Conservation (phyloP, 2,329 filamentous ascomycete species). For the Exserohilum rostratum region DNA sequence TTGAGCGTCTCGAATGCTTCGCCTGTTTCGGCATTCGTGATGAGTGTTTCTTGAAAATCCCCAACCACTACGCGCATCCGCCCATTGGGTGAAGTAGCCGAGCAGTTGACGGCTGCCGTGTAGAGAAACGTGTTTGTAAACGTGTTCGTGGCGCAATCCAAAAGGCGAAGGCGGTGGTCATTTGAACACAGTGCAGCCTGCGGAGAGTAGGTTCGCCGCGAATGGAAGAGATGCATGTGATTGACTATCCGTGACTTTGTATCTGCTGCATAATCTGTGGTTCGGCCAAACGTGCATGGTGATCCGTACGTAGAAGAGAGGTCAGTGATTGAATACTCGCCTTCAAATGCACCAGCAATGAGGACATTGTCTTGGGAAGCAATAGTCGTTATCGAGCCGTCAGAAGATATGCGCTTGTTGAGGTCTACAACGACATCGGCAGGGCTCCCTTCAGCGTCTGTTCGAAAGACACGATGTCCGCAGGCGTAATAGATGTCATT, state of each 20-base stretch:
- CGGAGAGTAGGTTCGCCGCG: conserved; percentile 55
- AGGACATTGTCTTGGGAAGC: conserved; percentile 57
- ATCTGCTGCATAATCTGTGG: conserved; percentile 56
- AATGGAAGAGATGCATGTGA: conserved; percentile 60
- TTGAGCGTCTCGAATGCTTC: conserved; percentile 62
- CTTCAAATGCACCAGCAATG: conserved; percentile 62
- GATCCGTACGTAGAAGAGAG: conserved; percentile 46
- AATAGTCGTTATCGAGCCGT: conserved; percentile 60
- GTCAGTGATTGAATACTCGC: conserved; percentile 61
- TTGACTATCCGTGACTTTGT: conserved; percentile 63
- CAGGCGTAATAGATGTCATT: conserved; percentile 63
- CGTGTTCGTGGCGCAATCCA: conserved; percentile 63
- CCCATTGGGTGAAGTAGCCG: conserved; percentile 72
- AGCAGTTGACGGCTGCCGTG: conserved; percentile 71
- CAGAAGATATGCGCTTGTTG: conserved; percentile 45
- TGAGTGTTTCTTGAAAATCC: conserved; percentile 68
- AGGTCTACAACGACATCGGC: conserved; percentile 57
- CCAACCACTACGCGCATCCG: conserved; percentile 76
- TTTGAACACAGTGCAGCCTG: conserved; percentile 64
- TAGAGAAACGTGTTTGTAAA: conserved; percentile 64
- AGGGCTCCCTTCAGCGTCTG: conserved; percentile 54
- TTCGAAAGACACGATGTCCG: conserved; percentile 56
- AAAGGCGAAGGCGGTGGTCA: conserved; percentile 59
- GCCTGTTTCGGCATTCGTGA: conserved; percentile 72
- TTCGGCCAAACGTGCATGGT: conserved; percentile 52